Percentiles rank a stretch among this genome's conserved stretches.
Evolutionary conservation across 73 alveolate genomes (phyloP).

Genomic region (Tetrahymena borealis): DNA sequence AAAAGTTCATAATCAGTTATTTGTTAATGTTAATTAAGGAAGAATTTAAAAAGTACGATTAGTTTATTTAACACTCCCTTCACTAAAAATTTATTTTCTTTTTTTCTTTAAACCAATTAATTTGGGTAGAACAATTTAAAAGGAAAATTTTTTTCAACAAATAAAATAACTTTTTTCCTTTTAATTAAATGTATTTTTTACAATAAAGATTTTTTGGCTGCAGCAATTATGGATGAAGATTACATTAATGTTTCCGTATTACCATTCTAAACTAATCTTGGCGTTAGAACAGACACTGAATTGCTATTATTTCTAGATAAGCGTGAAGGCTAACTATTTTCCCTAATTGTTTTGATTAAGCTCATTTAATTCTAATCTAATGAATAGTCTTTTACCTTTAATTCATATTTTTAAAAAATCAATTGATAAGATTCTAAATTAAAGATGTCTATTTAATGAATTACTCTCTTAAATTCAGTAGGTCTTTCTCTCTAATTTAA

Average conservation of each 20-base stretch:
- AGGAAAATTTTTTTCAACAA: too few relatives aligned
- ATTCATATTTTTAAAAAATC: neutral
- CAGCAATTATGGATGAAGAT: neutral
- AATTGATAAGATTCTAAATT: neutral
- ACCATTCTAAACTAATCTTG: neutral
- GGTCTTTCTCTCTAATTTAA: slow-evolving; percentile 36
- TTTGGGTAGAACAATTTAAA: too few relatives aligned
- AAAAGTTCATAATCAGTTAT: too few relatives aligned
- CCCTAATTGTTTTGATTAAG: neutral
- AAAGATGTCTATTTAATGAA: neutral
- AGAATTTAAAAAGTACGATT: too few relatives aligned
- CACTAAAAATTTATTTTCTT: too few relatives aligned
- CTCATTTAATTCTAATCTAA: neutral
- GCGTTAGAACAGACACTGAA: neutral
- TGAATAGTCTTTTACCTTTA: neutral
- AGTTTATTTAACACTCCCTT: too few relatives aligned
- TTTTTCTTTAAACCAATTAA: too few relatives aligned
- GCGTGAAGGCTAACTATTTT: neutral
- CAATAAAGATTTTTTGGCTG: neutral
- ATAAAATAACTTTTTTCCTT: too few relatives aligned
- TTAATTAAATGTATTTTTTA: neutral
- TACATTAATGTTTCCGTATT: neutral
- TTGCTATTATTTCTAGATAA: neutral
- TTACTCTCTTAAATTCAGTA: slow-evolving; percentile 32
- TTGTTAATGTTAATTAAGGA: too few relatives aligned